A percentile compares a stretch with the other conserved stretches of the same genome.
Evolutionary conservation across 2,329 filamentous ascomycete species (phyloP).

Genomic region (Paracoccidioides brasiliensis): DNA sequence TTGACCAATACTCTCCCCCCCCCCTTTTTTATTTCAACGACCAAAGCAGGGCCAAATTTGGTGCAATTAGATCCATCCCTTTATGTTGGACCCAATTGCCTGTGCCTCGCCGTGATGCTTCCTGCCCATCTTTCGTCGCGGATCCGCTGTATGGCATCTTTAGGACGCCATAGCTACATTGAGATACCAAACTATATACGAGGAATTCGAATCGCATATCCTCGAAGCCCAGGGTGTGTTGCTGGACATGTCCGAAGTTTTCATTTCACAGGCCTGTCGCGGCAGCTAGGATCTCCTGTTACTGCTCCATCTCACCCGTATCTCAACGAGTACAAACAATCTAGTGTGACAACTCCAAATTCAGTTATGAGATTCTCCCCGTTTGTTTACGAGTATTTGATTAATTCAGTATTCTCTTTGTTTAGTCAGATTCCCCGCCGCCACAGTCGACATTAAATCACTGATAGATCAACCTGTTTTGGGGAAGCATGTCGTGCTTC

Average conservation of each 20-base stretch:
- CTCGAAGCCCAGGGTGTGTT: constrained; percentile 1
- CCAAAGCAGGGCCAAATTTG: not conserved
- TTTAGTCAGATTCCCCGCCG: constrained; percentile 35
- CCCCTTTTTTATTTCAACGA: not conserved
- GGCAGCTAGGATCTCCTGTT: constrained; percentile 11
- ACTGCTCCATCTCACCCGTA: constrained; percentile 14
- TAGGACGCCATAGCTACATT: constrained; percentile 23
- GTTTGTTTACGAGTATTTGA: not conserved
- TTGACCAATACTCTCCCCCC: not conserved
- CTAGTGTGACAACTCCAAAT: constrained; percentile 22
- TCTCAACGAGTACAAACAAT: constrained; percentile 34
- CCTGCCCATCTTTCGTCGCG: not conserved
- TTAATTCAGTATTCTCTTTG: constrained; percentile 1
- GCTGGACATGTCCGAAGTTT: constrained; percentile 1
- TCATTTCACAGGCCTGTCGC: constrained; percentile 6
- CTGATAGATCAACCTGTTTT: constrained; percentile 20
- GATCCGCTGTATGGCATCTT: constrained; percentile 11
- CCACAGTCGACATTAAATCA: constrained; percentile 29
- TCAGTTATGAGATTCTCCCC: not conserved
- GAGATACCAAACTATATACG: constrained; percentile 27
- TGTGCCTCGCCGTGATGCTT: constrained; percentile 13
- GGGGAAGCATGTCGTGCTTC: constrained; percentile 39
- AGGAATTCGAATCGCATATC: constrained; percentile 7
- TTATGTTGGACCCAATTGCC: not conserved
- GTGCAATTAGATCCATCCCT: not conserved